These are phyloP conservation scores for Vitellaria paradoxa DNA, from an alignment of 179 eudicot species.

Conservation along the genomic window DNA sequence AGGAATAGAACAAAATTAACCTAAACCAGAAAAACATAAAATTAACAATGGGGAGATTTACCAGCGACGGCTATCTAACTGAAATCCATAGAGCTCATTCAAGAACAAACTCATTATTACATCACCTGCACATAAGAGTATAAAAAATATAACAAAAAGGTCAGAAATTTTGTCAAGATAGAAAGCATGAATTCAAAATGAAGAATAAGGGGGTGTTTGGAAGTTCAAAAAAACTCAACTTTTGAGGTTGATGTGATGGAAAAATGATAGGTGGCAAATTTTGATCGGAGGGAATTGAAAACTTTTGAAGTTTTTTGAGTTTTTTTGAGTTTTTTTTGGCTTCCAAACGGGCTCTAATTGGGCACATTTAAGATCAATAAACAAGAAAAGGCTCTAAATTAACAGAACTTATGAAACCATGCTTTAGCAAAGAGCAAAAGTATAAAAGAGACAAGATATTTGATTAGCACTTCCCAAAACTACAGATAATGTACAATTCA, in stretches of 20 bases:
- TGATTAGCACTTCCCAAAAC: too few relatives aligned
- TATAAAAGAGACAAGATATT: too few relatives aligned
- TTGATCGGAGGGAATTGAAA: too few relatives aligned
- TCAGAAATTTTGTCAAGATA: background rate
- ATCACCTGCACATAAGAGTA: slow-evolving; percentile 59
- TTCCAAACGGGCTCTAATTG: background rate
- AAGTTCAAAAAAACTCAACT: too few relatives aligned
- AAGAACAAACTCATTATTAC: slow-evolving; percentile 90
- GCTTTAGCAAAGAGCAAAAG: too few relatives aligned
- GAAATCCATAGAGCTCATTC: slow-evolving; percentile 95
- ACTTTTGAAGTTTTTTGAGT: too few relatives aligned
- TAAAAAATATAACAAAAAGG: slow-evolving; percentile 14
- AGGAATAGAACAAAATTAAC: background rate
- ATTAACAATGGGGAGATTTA: slow-evolving; percentile 24
- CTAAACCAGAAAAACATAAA: background rate
- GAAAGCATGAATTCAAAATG: background rate
- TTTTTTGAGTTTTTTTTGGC: too few relatives aligned
- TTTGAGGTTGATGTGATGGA: too few relatives aligned
- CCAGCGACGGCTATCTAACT: slow-evolving; percentile 93
- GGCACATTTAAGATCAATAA: background rate
- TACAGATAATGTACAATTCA: too few relatives aligned
- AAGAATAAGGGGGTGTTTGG: too few relatives aligned
- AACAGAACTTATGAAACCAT: background rate
- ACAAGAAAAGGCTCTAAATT: background rate
- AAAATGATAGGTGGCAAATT: too few relatives aligned